Base-by-base conservation (phyloP, 1,284 basidiomycete species). In the Cryptococcus sp. region DNA sequence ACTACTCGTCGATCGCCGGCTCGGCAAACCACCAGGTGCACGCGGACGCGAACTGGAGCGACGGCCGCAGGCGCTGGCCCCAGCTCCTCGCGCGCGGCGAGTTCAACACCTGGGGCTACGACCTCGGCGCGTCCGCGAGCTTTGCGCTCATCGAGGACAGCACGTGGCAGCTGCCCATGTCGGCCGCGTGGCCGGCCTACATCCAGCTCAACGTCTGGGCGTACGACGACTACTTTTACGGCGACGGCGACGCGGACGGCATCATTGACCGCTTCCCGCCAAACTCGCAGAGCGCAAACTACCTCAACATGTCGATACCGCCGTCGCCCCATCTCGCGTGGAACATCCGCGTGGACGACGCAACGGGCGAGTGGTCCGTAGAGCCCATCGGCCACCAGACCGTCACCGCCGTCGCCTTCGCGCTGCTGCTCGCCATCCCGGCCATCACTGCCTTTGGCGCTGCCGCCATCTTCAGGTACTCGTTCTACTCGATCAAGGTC, bases 401-500 rank as follows among this genome's bases (percentile, higher is more conserved):
- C 16, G 82, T 92, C 36, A 90, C 86, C 33, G 89, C 87, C 36
- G 84, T 87, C 77, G 87, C 90, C 82, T 95, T 88, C 71, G 89
- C 85, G 2, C 82, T 94, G 35, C 81, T 94, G 46, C 80, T 89
- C 43, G 71, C 84, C 39, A 89, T 94, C 60, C 91, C 91, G 7
- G 77, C 92, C 62, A 82, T 93, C 75, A 93, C 91, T 20, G 91
- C 85, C 60, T 82, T 84, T 15, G 80, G 89, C 52, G 89, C 91
- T 4, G 89, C 91, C 37, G 73, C 86, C 53, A 78, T 91, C 77
- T 95, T 95, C 83, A 89, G 91, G 84, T 91, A 88, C 86, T 87
- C 88, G 12, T 95, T 95, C 83, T 95, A 95, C 72, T 89, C 89
- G 21, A 94, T 95, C 80, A 91, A 84, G 75, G 87, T 91, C 80